Conservation (phyloP, 257 asterid genomes). For the Euphrasia confusa region DNA sequence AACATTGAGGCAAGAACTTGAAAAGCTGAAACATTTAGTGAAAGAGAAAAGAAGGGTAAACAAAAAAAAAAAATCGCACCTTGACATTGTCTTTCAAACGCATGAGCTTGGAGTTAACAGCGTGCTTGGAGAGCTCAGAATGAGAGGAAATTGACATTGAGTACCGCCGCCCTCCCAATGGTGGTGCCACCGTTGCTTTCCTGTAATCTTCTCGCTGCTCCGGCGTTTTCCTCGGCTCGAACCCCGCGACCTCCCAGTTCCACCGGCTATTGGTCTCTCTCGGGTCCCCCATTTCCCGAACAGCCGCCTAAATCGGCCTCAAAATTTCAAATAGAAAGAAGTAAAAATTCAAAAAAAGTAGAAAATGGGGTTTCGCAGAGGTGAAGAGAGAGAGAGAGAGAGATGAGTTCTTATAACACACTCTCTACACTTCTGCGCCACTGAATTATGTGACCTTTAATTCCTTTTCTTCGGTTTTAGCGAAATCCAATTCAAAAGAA, state of each 20-base stretch:
- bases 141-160: slow-evolving; percentile 64
- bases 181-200: slow-evolving; percentile 40
- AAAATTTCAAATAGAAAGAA: neutral
- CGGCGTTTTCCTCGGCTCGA: slow-evolving; percentile 69
- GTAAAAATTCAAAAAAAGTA: neutral
- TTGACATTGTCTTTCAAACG: slow-evolving; percentile 73
- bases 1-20: slow-evolving; percentile 5
- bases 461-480: slow-evolving; percentile 15
- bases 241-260: slow-evolving; percentile 98
- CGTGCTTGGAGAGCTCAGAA: slow-evolving; percentile 59
- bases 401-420: slow-evolving; percentile 20
- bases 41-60: no score
- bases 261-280: slow-evolving; percentile 68
- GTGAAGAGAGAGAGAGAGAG: neutral
- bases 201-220: slow-evolving; percentile 52
- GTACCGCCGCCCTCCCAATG: slow-evolving; percentile 57
- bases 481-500: slow-evolving; percentile 31
- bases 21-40: neutral
- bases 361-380: slow-evolving; percentile 2
- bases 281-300: slow-evolving; percentile 58
- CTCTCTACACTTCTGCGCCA: slow-evolving; percentile 19
- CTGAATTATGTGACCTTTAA: slow-evolving; percentile 34
- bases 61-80: slow-evolving; percentile 35
- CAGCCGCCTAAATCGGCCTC: slow-evolving; percentile 16
- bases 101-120: slow-evolving; percentile 54